A percentile compares a stretch with the other conserved stretches of the same genome.
Conservation (phyloP, 225 moss, liverwort and hornwort species). For the Sphagnum tenellum region DNA sequence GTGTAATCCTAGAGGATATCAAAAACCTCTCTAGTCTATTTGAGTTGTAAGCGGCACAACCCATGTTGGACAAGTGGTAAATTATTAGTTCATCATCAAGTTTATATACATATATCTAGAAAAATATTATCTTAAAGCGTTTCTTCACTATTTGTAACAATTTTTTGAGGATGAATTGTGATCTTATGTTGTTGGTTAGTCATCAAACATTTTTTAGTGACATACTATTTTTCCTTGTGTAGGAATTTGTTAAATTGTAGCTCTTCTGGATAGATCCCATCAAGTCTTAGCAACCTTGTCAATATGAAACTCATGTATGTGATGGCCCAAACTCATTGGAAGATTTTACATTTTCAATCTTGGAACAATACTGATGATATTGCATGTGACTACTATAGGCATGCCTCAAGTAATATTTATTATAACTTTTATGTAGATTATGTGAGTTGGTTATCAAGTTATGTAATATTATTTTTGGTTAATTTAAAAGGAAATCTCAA, state of each 20-base stretch:
- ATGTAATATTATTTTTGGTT: too few species aligned
- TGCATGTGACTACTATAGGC: too few species aligned
- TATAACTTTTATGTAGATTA: too few species aligned
- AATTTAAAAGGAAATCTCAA: too few species aligned
- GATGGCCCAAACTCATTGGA: too few species aligned
- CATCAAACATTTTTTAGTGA: too few species aligned
- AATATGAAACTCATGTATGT: too few species aligned
- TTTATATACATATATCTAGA: background rate
- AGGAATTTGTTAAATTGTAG: conserved; percentile 48
- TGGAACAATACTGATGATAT: too few species aligned
- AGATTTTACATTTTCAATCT: too few species aligned
- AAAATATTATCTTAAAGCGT: background rate
- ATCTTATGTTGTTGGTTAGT: too few species aligned
- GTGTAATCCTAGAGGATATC: conserved; percentile 36
- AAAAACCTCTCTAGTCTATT: conserved; percentile 20
- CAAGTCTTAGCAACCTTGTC: conserved; percentile 12
- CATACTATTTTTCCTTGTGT: conserved; percentile 5
- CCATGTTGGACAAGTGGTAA: background rate
- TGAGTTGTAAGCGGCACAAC: conserved; percentile 22
- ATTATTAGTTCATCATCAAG: background rate
- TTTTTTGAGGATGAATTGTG: background rate
- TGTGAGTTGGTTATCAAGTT: too few species aligned
- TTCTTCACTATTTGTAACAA: background rate
- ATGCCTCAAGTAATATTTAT: too few species aligned
- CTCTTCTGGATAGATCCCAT: conserved; percentile 31